These are phyloP conservation scores for Bullera alba DNA, from an alignment of 768 basidiomycete species.

Conservation along the genomic window DNA sequence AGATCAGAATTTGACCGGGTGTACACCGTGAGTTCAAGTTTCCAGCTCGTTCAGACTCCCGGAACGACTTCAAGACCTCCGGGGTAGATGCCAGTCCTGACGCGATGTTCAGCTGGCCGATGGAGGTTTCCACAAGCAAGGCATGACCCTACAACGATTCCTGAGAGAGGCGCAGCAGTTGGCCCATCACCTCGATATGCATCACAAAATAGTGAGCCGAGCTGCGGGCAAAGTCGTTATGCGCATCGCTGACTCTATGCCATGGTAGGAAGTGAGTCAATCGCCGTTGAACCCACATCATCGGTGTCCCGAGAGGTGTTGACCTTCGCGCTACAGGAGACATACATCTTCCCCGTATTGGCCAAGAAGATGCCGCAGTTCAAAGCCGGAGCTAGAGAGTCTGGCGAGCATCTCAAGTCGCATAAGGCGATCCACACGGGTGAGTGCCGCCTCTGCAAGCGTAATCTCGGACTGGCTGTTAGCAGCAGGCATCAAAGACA, in stretches of 20 bases:
- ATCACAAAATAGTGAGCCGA: conserved; percentile 37
- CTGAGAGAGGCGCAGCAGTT: conserved; percentile 32
- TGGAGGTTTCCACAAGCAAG: conserved; percentile 37
- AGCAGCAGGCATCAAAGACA: no score
- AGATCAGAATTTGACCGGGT: conserved; percentile 34
- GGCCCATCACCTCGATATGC: conserved; percentile 37
- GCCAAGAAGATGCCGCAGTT: conserved; percentile 47
- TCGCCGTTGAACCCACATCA: not conserved
- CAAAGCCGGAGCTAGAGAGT: conserved; percentile 38
- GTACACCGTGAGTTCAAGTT: conserved; percentile 26
- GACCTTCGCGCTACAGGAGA: conserved; percentile 26
- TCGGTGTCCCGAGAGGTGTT: not conserved
- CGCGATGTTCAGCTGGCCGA: conserved; percentile 23
- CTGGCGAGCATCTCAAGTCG: conserved; percentile 43
- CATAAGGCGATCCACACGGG: conserved; percentile 46
- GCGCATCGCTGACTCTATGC: not conserved
- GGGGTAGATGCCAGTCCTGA: not conserved
- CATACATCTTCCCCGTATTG: conserved; percentile 45
- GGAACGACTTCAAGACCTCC: not conserved
- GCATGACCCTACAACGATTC: conserved; percentile 32
- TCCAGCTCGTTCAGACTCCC: not conserved
- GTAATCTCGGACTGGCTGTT: no score
- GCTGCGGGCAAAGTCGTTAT: not conserved
- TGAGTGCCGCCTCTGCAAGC: conserved; percentile 13
- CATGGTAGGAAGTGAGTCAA: conserved; percentile 5